phyloP scores from a whole-genome alignment of 257 asterid genomes.

The Euphrasia confusa region DNA sequence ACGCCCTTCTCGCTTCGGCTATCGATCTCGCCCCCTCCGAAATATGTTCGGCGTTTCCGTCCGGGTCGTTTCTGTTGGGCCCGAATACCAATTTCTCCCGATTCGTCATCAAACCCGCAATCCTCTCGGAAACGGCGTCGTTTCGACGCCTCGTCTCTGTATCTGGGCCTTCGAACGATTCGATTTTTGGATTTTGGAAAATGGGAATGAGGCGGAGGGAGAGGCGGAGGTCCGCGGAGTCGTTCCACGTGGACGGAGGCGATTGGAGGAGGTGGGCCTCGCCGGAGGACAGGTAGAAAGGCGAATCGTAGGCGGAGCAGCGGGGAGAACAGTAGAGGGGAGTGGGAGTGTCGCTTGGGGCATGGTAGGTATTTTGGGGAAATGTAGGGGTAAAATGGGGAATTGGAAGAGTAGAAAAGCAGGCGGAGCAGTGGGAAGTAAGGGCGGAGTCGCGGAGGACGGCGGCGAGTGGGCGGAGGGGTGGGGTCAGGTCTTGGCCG shows the following conservation, averaged over 20 bases:
- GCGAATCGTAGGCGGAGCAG: constrained; percentile 56
- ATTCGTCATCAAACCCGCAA: constrained; percentile 64
- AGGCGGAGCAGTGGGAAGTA: constrained; percentile 64
- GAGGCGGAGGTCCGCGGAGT: constrained; percentile 65
- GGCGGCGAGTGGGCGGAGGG: constrained; percentile 56
- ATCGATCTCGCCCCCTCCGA: constrained; percentile 41
- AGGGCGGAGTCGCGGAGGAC: constrained; percentile 55
- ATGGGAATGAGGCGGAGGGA: constrained; percentile 55
- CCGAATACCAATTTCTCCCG: constrained; percentile 34
- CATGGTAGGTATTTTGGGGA: constrained; percentile 17
- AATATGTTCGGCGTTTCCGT: constrained; percentile 15
- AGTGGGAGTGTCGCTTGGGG: constrained; percentile 23
- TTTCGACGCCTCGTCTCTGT: not conserved
- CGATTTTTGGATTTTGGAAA: constrained; percentile 22
- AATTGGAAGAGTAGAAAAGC: constrained; percentile 43
- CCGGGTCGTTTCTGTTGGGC: not conserved
- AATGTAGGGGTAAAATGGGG: constrained; percentile 22
- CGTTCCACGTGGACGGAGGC: constrained; percentile 30
- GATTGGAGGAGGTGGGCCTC: constrained; percentile 37
- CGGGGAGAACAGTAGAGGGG: constrained; percentile 60
- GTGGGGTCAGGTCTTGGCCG: constrained; percentile 63
- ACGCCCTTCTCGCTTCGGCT: constrained; percentile 35
- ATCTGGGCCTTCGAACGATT: not conserved
- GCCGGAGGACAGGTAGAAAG: constrained; percentile 52
- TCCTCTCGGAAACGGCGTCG: constrained; percentile 35